Base-by-base conservation (phyloP, 306 rosid species). In the Dalbergia oliveri region DNA sequence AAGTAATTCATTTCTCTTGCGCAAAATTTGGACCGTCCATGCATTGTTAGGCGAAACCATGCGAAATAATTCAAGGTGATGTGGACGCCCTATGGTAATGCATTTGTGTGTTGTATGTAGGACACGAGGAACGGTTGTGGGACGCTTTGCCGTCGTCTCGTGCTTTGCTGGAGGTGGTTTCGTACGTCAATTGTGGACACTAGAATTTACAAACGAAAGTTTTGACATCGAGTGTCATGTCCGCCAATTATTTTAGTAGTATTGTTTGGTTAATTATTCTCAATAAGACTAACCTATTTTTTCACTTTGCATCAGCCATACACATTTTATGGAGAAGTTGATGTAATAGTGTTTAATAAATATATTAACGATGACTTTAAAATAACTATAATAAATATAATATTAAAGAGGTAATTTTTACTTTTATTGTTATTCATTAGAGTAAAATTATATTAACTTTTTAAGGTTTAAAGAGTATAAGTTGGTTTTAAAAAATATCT, bases 131-230 rank as follows among this genome's bases (percentile, higher is more conserved):
- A 21, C 5, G 13, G 3, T 11, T 23, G 11, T 18, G 37, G 56
- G 72, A 67, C 72, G 5, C 56, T 18, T 44, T 4, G 35, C n/a
- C 11, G 37, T 60, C 66, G 66, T n/a, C n/a, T 43, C 15, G 8
- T 67, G 72, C 72, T 67, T 11, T 51, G 15, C 56, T 67, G 72
- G 72, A 41, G 9, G 18, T n/a, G 35, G n/a, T 16, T 9, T 67
- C 35, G 35, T 18, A 9, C 35, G 56, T 67, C 13, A 4, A 67
- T 50, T 7, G 16, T 12, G 56, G 72, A 43, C 10, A 1, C 72
- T 15, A 43, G 35, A 66, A 65, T 15, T 19, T 14, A 34, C 44
- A 3, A 37, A 35, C 6, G 3, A 37, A 4, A 43, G 72, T 18
- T 39, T 59, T 9, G 19, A 21, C 35, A 16, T 3, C 8, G 13